Base-by-base conservation (phyloP, 169 alveolate species). In the Babesia caballi region DNA sequence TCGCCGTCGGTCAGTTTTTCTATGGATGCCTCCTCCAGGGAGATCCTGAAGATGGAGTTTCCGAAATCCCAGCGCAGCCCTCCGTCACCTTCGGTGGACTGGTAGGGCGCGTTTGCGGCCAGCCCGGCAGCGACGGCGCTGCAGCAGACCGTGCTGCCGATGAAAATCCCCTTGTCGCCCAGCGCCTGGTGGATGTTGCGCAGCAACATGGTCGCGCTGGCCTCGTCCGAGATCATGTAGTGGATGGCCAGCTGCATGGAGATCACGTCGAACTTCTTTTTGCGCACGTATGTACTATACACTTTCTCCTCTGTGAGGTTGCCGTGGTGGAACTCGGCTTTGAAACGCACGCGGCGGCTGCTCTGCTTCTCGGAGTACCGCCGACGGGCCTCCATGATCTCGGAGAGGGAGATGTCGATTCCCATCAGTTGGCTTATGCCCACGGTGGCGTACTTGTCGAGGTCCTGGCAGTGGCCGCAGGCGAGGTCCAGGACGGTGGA, bases 161-260 rank as follows among this genome's bases (percentile, higher is more conserved):
- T 88, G 88, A 93, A 94, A 52, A 84, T 85, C 15, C 97, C 96
- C n/a, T 95, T 95, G 7, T 89, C 91, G 25, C 87, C 89, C 66
- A 94, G 70, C 54, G 90, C 72, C 15, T 56, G 42, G 52, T 93
- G 76, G 14, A 91, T 91, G 73, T 94, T 91, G 27, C 71, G 59
- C 75, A 95, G 85, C 74, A 95, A 91, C 46, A 92, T 90, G 53
- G 91, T 82, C 25, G 96, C 84, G 51, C 91, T 84, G 66, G 84
- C 88, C 76, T 94, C 98, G 61, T 84, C 91, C 59, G 92, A 91
- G 41, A 93, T 91, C 65, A 93, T 91, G 68, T 95, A 95, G 83
- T 95, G 98, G 81, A 95, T 82, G 27, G 98, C 94, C 67, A 95
- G 94, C 80, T 95, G 95, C 41, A 95, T 93, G 50, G 96, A 84